A percentile compares a stretch with the other conserved stretches of the same genome.
Evolutionary conservation across 225 moss, liverwort and hornwort genomes (phyloP).

Genomic region (Neckera pumila): DNA sequence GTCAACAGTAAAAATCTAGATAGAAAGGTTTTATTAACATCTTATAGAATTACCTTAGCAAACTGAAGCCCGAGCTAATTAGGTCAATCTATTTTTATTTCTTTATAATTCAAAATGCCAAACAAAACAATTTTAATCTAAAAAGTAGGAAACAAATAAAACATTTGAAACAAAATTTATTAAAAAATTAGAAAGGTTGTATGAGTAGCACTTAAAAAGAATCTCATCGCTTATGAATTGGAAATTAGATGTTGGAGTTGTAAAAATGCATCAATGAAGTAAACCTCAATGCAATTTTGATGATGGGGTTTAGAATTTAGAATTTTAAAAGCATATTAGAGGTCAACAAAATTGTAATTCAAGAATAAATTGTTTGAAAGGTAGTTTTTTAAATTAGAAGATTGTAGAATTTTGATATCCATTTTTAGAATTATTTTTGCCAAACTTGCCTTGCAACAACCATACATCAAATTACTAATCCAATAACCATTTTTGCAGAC

Average conservation of each 20-base stretch:
- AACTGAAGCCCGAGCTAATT: rapidly evolving
- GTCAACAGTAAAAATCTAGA: neutral
- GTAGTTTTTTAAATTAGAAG: no score
- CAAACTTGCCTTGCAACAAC: no score
- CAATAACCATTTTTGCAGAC: no score
- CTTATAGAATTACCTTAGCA: neutral
- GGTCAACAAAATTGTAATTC: no score
- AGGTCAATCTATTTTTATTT: neutral
- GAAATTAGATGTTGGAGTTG: neutral
- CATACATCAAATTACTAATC: no score
- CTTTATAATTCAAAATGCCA: neutral
- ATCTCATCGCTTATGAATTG: neutral
- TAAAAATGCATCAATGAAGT: neutral
- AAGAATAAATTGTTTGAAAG: no score
- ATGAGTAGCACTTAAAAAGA: neutral
- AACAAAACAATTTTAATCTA: neutral
- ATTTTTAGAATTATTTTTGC: no score
- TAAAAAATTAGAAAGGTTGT: neutral
- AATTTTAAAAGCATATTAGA: neutral
- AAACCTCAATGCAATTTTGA: neutral
- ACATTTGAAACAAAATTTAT: neutral
- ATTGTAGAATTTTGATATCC: no score
- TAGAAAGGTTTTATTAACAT: neutral
- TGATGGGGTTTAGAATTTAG: neutral
- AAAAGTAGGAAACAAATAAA: neutral